Conservation (phyloP, 2,329 filamentous ascomycete genomes). For the Phoma herbarum region DNA sequence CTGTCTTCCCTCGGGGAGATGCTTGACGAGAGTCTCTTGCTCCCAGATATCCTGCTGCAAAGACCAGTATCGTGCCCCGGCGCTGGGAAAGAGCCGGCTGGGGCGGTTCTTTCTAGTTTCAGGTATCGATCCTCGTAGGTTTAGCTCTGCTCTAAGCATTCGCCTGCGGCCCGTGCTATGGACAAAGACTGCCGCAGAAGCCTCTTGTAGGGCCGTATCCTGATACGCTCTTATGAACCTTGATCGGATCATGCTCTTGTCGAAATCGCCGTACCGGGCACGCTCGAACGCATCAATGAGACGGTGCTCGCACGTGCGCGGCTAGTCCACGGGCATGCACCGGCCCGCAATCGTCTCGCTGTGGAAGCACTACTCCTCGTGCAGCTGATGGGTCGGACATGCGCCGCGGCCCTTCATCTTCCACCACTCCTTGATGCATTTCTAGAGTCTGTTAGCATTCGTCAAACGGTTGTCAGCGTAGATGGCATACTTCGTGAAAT, state of each 20-base stretch:
- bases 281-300: background rate
- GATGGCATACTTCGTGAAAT: slow-evolving; percentile 62
- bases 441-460: slow-evolving; percentile 27
- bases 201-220: background rate
- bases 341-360: background rate
- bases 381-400: slow-evolving; percentile 68
- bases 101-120: background rate
- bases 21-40: background rate
- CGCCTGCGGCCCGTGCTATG: background rate
- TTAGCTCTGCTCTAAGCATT: background rate
- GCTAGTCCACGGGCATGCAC: slow-evolving; percentile 1
- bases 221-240: background rate
- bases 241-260: background rate
- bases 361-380: slow-evolving; percentile 28
- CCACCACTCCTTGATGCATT: slow-evolving; percentile 70
- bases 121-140: background rate
- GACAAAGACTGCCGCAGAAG: background rate
- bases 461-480: background rate
- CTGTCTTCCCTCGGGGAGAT: background rate
- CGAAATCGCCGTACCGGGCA: background rate
- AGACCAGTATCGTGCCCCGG: background rate
- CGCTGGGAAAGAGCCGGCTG: background rate
- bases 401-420: slow-evolving; percentile 62
- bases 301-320: background rate
- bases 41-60: background rate